Conservation (phyloP, 768 basidiomycete species). For the Mycena rosella region DNA sequence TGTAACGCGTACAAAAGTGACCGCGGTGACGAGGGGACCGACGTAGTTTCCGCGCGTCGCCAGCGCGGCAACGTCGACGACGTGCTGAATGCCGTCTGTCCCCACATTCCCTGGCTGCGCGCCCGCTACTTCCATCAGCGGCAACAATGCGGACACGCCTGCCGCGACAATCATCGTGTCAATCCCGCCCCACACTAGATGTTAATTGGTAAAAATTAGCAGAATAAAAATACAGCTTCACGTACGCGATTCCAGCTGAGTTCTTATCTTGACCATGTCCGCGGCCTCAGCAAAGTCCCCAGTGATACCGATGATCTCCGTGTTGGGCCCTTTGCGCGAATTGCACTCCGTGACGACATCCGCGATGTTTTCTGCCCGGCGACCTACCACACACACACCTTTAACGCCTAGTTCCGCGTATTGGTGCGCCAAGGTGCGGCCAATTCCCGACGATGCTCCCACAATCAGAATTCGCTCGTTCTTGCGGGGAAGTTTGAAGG, state of each 20-base stretch:
- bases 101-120: constrained; percentile 49
- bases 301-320: constrained; percentile 59
- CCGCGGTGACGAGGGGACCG: constrained; percentile 77
- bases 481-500: constrained; percentile 51
- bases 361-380: constrained; percentile 66
- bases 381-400: constrained; percentile 77
- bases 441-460: constrained; percentile 89
- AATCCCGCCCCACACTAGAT: constrained; percentile 81
- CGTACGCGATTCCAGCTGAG: constrained; percentile 67
- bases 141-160: constrained; percentile 86
- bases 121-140: constrained; percentile 80
- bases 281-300: constrained; percentile 77
- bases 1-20: constrained; percentile 71
- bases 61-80: constrained; percentile 66
- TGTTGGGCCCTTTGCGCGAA: constrained; percentile 32
- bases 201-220: not conserved
- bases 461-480: constrained; percentile 84
- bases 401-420: constrained; percentile 83
- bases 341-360: constrained; percentile 74
- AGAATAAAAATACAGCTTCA: constrained; percentile 10
- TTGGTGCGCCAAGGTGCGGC: constrained; percentile 73
- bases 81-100: constrained; percentile 68
- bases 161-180: constrained; percentile 88
- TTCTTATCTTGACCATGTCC: constrained; percentile 75
- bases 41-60: constrained; percentile 76